Conservation (phyloP, 306 rosid genomes). For the Sicyos edulis region DNA sequence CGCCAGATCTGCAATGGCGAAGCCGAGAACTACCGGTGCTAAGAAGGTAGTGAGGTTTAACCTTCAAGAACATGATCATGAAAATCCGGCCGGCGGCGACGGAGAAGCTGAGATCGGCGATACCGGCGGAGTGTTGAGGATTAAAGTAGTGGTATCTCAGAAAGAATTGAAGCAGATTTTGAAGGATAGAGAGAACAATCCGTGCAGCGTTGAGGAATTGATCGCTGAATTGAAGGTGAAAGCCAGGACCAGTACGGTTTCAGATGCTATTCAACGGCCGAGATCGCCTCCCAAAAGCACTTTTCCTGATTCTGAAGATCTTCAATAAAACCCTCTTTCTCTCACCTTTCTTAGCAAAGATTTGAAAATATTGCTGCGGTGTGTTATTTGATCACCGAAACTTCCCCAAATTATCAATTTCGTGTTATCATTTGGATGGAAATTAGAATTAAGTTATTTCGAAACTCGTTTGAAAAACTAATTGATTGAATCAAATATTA, state of each 20-base stretch:
- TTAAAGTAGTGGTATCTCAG: conserved; percentile 64
- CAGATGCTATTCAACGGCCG: conserved; percentile 23
- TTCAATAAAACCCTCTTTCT: background rate
- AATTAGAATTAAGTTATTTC: no score
- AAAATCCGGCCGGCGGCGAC: conserved; percentile 26
- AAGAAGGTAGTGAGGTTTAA: conserved; percentile 24
- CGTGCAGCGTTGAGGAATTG: conserved; percentile 47
- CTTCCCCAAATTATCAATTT: background rate
- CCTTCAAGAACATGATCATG: conserved; percentile 8
- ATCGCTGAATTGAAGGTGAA: conserved; percentile 42
- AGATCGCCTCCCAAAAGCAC: conserved; percentile 58
- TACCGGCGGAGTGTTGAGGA: conserved; percentile 52
- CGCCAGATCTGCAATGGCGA: conserved; percentile 19
- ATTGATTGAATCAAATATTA: no score
- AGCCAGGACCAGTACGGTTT: conserved; percentile 34
- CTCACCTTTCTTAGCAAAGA: background rate
- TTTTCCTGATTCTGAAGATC: conserved; percentile 37
- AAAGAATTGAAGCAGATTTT: conserved; percentile 59
- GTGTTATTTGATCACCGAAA: conserved; percentile 17
- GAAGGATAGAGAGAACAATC: conserved; percentile 26
- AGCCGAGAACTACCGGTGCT: conserved; percentile 6
- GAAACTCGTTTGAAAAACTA: no score
- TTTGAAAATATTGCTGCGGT: conserved; percentile 2
- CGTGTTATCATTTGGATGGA: no score
- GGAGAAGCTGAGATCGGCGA: conserved; percentile 27